Evolutionary conservation across 2,329 filamentous ascomycete genomes (phyloP).

Genomic region (Venturia oleaginea): DNA sequence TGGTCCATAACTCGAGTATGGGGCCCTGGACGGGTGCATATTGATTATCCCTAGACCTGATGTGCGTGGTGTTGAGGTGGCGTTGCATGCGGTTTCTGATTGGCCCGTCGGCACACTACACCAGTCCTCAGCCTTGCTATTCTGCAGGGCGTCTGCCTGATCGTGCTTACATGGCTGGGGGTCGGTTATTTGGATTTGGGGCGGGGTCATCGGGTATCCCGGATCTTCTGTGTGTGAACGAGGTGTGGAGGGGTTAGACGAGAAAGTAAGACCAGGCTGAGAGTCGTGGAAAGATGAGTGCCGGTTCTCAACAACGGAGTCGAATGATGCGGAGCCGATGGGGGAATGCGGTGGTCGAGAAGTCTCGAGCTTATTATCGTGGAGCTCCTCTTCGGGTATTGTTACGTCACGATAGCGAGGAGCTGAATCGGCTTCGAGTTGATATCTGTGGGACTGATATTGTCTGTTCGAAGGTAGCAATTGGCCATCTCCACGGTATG

Average conservation of each 20-base stretch:
- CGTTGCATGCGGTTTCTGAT: background rate
- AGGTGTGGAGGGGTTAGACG: slow-evolving; percentile 5
- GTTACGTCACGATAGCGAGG: background rate
- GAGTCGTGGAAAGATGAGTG: background rate
- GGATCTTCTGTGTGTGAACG: slow-evolving; percentile 13
- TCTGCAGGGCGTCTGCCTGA: background rate
- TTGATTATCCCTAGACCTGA: background rate
- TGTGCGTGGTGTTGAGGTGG: background rate
- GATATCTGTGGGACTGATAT: background rate
- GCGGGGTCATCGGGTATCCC: slow-evolving; percentile 14
- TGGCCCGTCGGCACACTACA: background rate
- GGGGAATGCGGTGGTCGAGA: background rate
- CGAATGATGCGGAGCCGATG: background rate
- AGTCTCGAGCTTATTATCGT: background rate
- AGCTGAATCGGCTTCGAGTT: slow-evolving; percentile 3
- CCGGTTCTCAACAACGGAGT: background rate
- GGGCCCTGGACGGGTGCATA: background rate
- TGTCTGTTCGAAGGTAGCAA: background rate
- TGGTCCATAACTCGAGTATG: background rate
- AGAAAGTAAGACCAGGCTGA: slow-evolving; percentile 7
- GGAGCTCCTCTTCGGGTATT: background rate
- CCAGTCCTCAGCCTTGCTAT: slow-evolving; percentile 12
- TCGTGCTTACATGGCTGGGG: slow-evolving; percentile 1
- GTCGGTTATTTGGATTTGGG: slow-evolving; percentile 11
- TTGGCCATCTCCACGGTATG: background rate